phyloP scores from a whole-genome alignment of 495 filamentous ascomycete genomes.

The Annulohypoxylon maeteangense region DNA sequence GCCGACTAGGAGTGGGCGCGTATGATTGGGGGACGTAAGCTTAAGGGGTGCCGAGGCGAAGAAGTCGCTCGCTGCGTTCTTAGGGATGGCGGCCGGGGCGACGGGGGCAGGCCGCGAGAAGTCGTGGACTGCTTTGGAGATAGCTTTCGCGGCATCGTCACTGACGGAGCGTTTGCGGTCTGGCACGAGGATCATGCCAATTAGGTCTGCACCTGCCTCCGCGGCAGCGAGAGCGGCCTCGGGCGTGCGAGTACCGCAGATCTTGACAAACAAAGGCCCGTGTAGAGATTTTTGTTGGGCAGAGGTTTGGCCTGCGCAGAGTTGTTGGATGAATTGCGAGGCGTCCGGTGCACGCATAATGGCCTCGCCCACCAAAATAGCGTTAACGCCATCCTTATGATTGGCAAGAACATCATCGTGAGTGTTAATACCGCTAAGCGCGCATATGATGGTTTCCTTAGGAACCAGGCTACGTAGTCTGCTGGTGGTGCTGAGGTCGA shows the following conservation, averaged over 20 bases:
- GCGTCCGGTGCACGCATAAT: slow-evolving; percentile 92
- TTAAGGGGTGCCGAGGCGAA: slow-evolving; percentile 54
- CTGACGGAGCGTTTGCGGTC: slow-evolving; percentile 82
- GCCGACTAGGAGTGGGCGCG: slow-evolving; percentile 83
- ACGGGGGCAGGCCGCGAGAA: slow-evolving; percentile 32
- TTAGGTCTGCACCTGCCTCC: slow-evolving; percentile 87
- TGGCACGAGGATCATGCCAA: slow-evolving; percentile 91
- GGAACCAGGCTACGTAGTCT: slow-evolving; percentile 87
- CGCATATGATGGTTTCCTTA: slow-evolving; percentile 87
- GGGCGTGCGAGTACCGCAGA: slow-evolving; percentile 90
- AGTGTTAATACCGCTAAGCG: slow-evolving; percentile 91
- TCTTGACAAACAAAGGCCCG: slow-evolving; percentile 78
- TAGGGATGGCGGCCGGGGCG: slow-evolving; percentile 9
- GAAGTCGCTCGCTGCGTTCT: slow-evolving; percentile 54
- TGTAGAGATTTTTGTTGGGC: slow-evolving; percentile 35
- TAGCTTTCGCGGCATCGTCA: slow-evolving; percentile 78
- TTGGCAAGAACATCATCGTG: slow-evolving; percentile 92
- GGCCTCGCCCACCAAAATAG: slow-evolving; percentile 93
- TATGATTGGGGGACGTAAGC: slow-evolving; percentile 45
- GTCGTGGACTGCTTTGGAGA: slow-evolving; percentile 78
- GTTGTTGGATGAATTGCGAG: slow-evolving; percentile 76
- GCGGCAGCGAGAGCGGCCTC: slow-evolving; percentile 84
- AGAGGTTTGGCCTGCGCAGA: slow-evolving; percentile 70
- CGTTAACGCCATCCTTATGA: slow-evolving; percentile 87
- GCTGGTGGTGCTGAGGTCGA: slow-evolving; percentile 94